Base-by-base conservation (phyloP, 2,329 filamentous ascomycete species). In the Lizonia empirigonia region DNA sequence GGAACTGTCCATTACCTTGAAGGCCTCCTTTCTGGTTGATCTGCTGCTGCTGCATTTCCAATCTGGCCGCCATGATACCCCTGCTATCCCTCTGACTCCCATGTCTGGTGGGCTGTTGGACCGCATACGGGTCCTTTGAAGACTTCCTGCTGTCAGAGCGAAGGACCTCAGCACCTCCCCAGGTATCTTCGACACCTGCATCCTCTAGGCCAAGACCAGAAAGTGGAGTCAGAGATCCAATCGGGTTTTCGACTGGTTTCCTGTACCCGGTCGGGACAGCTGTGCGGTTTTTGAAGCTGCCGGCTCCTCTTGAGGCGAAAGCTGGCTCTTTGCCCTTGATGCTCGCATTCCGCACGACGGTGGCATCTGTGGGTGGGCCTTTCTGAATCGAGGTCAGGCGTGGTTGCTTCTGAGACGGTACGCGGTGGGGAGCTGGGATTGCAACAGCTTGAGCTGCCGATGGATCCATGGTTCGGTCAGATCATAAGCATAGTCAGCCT, bases 11-110 rank as follows among this genome's bases (percentile, higher is more conserved):
- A 40, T 76, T 60, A 50, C 62, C 60, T 57, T 72, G 67, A 49
- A 60, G 34, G 56, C 56, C 63, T 64, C 53, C 50, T 50, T 74
- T 65, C 42, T 69, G 56, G 61, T 74, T 70, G 34, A 68, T 66
- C 9, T 70, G 71, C 22, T 76, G 67, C 41, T 69, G 66, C 29
- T 76, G 71, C 60, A 76, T 68, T 40, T 73, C 68, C 55, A 68
- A 68, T 39, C 71, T 70, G 16, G 65, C 70, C n/a, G 59, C 68
- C 37, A 66, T 50, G 32, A 72, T 70, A 7, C 69, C 69, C 54
- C 69, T 62, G 36, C 65, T 71, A 29, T 72, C 69, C 59, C 67
- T 63, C 47, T 45, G 55, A 29, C 41, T 61, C 13, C 53, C 59
- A 7, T 51, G 50, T 32, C 39, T 69, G 35, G 34, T 59, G 58